Conservation (phyloP, 441 rosid species). For the Gossypium gossypioides region DNA sequence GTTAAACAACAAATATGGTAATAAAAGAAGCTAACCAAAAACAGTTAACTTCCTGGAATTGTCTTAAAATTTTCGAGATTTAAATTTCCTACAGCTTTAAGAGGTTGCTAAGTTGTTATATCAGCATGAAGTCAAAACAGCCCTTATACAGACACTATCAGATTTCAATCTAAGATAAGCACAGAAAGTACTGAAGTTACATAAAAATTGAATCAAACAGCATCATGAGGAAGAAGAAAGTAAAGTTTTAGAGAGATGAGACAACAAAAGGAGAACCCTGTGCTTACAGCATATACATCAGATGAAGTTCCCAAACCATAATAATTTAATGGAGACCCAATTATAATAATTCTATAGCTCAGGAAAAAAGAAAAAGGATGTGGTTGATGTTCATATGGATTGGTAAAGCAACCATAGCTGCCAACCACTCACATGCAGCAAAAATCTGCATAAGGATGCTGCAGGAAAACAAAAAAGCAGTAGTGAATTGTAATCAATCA, state of each 20-base stretch:
- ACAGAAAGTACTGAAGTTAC: background rate
- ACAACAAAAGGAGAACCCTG: background rate
- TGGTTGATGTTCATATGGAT: background rate
- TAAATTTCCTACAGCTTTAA: background rate
- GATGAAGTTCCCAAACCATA: background rate
- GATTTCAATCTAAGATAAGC: background rate
- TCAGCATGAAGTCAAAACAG: background rate
- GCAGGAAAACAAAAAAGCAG: background rate
- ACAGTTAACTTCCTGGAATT: background rate
- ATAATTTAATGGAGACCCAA: background rate
- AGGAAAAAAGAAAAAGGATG: background rate
- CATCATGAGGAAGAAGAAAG: background rate
- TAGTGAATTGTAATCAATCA: background rate
- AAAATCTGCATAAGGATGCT: background rate
- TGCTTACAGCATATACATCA: background rate
- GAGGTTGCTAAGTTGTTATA: background rate
- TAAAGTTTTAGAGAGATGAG: background rate
- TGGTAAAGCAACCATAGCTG: background rate
- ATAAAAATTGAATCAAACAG: background rate
- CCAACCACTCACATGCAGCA: slow-evolving; percentile 2
- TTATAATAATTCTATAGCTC: background rate
- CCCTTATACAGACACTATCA: background rate
- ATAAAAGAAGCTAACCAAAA: background rate
- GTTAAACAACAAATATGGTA: slow-evolving; percentile 13
- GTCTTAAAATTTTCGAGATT: background rate